Evolutionary conservation across 2,329 filamentous ascomycete genomes (phyloP), one percentile per base, ranked within the genome.

Genomic region (Chaetomium sp.): DNA sequence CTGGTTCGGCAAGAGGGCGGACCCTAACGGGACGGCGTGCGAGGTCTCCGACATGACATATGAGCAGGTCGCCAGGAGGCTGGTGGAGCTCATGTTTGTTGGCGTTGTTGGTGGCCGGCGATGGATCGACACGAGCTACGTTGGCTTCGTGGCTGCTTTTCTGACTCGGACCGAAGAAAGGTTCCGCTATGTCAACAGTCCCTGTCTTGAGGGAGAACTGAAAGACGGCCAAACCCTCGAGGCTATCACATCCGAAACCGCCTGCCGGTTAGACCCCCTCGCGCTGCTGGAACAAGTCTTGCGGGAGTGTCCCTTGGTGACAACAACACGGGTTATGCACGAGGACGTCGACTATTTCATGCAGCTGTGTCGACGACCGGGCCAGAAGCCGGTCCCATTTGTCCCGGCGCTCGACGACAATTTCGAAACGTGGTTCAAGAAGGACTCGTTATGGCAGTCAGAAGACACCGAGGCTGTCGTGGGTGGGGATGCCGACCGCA

Each of bases 401-500:
- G 91, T 99, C 36, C 92, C 94, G 5, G 80, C 87, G 19, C 79
- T 99, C n/a, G 94, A 99, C 66, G 90, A 95, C 60, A 95, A 91
- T 69, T 99, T 99, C 64, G 92, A 97, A 69, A 95, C 94, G 75
- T 99, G 89, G 78, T 99, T 97, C 86, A 99, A 99, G 85, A 99
- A 99, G 78, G 92, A 99, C 71, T 97, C 92, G 3, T 80, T 99
- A 6, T 99, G 92, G 92, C 92, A 99, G 74, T 96, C 92, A 0
- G 92, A 99, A 73, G 92, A 97, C 67, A 78, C 97, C 11, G 91
- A 95, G 67, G 91, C 94, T 52, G 90, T 97, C 53, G 90, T 96
- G 59, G 91, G 81, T 63, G 91, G 96, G 72, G 94, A 99, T 68
- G 94, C 97, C 55, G 91, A 89, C 59, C 84, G 94, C 69, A 95